Evolutionary conservation across 2,329 filamentous ascomycete species (phyloP), one percentile per base, ranked within the genome.

Genomic region (Calonectria pteridis): DNA sequence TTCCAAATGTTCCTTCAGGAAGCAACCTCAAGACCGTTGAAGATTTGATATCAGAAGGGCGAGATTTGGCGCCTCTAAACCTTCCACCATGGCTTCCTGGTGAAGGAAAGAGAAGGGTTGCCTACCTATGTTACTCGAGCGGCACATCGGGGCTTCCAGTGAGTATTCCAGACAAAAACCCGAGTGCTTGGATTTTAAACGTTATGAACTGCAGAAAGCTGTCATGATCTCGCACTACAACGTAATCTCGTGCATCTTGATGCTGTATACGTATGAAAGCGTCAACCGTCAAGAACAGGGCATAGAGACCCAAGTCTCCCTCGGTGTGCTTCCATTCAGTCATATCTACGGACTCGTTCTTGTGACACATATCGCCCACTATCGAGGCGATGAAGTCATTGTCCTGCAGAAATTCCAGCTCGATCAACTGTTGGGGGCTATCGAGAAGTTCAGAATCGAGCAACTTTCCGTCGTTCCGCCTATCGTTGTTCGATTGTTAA

Each of bases 271-370:
- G 7, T 62, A 29, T 10, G 66, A 69, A 33, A 14, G 28, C 18
- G 23, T 51, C 14, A 13, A 5, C 3, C n/a, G 43, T 13, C 43
- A 5, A 13, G 43, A 46, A 6, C 20, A 16, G 2, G 40, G 40
- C 3, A 20, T 37, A 5, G 28, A 26, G 1, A 28, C 51, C 6
- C 53, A 62, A 18, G 40, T 62, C 7, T 46, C 43, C 4, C 86
- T 95, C 0, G 94, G 93, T 2, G 86, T 95, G 13, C 86, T 96
- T 4, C 94, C 94, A 0, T 89, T 94, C 78, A 95, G 93, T 74
- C 94, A 97, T 81, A 96, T 95, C 74, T 96, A 95, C 80, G 91
- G 90, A 1, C 85, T 97, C 14, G 90, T 96, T 4, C 91, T 95
- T 7, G 91, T 94, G 69, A 91, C 89, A 37, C 93, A 95, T 80